A percentile compares a stretch with the other conserved stretches of the same genome.
Evolutionary conservation across 257 asterid species (phyloP).

Genomic region (Buddleja alternifolia): DNA sequence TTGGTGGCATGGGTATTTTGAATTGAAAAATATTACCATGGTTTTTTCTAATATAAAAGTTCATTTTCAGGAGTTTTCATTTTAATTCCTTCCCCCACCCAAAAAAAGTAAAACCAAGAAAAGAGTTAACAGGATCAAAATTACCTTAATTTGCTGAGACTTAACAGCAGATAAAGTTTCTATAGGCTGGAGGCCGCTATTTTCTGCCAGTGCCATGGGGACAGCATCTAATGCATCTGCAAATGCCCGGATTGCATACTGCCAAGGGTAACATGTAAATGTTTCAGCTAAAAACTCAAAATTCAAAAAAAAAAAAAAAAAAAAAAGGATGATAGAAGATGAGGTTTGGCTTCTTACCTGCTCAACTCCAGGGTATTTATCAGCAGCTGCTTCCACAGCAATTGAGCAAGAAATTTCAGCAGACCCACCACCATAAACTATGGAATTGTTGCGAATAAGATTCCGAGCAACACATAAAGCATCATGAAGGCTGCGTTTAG

Average conservation of each 20-base stretch:
- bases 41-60: too few species aligned
- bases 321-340: not conserved
- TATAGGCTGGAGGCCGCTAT: conserved; percentile 92
- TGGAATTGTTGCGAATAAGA: conserved; percentile 91
- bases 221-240: conserved; percentile 86
- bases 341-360: conserved; percentile 50
- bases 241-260: conserved; percentile 73
- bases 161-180: conserved; percentile 92
- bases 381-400: conserved; percentile 98
- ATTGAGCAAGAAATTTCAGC: conserved; percentile 93
- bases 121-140: not conserved
- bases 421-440: conserved; percentile 98
- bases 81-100: too few species aligned
- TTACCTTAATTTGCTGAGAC: conserved; percentile 91
- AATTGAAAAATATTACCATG: too few species aligned
- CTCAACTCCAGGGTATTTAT: conserved; percentile 95
- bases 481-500: conserved; percentile 94
- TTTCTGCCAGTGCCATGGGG: conserved; percentile 99
- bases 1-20: too few species aligned
- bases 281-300: not conserved
- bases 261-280: conserved; percentile 24
- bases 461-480: conserved; percentile 94
- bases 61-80: too few species aligned
- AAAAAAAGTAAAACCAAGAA: not conserved
- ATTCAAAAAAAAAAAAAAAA: too few species aligned